These are phyloP conservation scores for Rhynchosporium agropyri DNA, from an alignment of 2,329 filamentous ascomycete genomes.

Conservation along the genomic window DNA sequence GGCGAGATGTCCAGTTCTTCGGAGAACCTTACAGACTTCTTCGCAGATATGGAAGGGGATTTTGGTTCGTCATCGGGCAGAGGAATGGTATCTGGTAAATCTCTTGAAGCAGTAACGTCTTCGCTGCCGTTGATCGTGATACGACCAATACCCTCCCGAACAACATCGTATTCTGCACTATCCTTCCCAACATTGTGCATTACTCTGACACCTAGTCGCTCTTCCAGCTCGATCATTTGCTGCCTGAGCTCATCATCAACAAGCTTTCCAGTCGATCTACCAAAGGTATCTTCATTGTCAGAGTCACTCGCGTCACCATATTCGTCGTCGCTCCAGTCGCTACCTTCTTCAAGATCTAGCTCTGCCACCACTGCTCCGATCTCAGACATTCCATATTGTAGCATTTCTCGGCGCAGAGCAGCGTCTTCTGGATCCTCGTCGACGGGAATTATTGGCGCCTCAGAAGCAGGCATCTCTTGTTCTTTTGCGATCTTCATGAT, in stretches of 20 bases:
- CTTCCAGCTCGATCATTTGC: slow-evolving; percentile 84
- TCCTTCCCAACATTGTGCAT: slow-evolving; percentile 60
- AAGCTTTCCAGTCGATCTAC: slow-evolving; percentile 68
- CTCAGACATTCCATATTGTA: slow-evolving; percentile 85
- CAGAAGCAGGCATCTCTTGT: slow-evolving; percentile 48
- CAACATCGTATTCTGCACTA: slow-evolving; percentile 39
- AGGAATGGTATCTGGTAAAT: slow-evolving; percentile 17
- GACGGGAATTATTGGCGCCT: slow-evolving; percentile 63
- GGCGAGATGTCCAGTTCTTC: slow-evolving; percentile 71
- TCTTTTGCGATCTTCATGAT: slow-evolving; percentile 60
- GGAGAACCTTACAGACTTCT: slow-evolving; percentile 83
- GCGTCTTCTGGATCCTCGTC: slow-evolving; percentile 82
- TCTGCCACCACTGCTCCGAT: slow-evolving; percentile 92
- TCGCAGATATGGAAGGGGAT: slow-evolving; percentile 21
- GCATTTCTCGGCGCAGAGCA: slow-evolving; percentile 80
- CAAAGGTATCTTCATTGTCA: slow-evolving; percentile 70
- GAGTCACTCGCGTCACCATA: slow-evolving; percentile 56
- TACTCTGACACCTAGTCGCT: slow-evolving; percentile 64
- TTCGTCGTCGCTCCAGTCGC: slow-evolving; percentile 57
- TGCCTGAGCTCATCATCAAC: slow-evolving; percentile 72
- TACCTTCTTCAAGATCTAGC: slow-evolving; percentile 75
- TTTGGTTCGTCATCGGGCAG: background rate
- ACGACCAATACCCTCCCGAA: slow-evolving; percentile 59
- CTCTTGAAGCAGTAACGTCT: slow-evolving; percentile 23
- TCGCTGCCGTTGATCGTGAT: slow-evolving; percentile 51